These are phyloP conservation scores for Fusarium foetens DNA, from an alignment of 2,329 filamentous ascomycete genomes.

Conservation along the genomic window DNA sequence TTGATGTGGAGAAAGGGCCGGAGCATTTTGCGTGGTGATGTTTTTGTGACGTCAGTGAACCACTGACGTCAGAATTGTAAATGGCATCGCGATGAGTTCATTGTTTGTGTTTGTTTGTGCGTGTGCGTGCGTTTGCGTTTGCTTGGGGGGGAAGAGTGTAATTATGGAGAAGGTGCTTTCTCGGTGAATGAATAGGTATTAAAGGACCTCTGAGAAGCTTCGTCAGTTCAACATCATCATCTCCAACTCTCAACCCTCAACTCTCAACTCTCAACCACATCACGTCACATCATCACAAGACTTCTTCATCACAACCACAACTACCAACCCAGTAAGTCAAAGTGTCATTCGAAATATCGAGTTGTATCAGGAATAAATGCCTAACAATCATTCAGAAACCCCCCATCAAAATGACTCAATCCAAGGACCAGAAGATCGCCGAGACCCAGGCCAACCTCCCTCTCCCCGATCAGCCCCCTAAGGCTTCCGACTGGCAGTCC, in stretches of 20 bases:
- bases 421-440: conserved; percentile 73
- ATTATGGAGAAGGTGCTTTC: not conserved
- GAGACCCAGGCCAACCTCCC: conserved; percentile 78
- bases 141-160: not conserved
- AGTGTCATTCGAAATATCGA: not conserved
- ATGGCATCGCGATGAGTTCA: conserved; percentile 20
- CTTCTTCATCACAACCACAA: conserved; percentile 12
- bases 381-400: conserved; percentile 2
- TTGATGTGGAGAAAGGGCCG: conserved; percentile 28
- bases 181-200: conserved; percentile 7
- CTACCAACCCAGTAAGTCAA: conserved; percentile 7
- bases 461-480: conserved; percentile 80
- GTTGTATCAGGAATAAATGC: not conserved
- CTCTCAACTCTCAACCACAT: not conserved
- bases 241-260: not conserved
- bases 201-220: conserved; percentile 19
- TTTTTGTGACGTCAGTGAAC: conserved; percentile 38
- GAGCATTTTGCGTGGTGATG: conserved; percentile 32
- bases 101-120: not conserved
- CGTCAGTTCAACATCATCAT: not conserved
- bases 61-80: conserved; percentile 39
- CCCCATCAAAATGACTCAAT: conserved; percentile 53
- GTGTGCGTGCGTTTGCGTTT: not conserved
- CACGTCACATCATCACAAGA: not conserved
- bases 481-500: conserved; percentile 82